phyloP scores from a whole-genome alignment of 345 rosid genomes.

The Melaleuca alternifolia region DNA sequence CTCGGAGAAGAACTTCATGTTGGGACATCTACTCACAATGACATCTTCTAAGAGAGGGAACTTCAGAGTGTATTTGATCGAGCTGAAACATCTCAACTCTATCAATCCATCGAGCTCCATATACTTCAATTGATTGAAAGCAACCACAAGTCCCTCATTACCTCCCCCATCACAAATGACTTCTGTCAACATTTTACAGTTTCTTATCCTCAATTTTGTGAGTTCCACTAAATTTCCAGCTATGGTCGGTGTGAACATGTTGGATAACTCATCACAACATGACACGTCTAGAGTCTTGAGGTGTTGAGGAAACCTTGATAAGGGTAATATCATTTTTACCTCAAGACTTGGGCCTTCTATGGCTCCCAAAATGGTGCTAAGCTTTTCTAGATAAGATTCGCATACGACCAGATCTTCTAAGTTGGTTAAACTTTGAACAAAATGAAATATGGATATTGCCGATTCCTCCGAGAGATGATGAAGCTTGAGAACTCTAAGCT shows the following conservation, averaged over 20 bases:
- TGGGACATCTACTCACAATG: neutral
- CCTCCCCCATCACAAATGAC: neutral
- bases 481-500: neutral
- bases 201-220: neutral
- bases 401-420: neutral
- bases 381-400: neutral
- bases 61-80: neutral
- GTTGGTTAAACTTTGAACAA: neutral
- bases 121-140: neutral
- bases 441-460: neutral
- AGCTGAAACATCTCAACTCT: neutral
- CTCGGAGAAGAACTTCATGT: fast-evolving
- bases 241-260: neutral
- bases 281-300: neutral
- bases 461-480: neutral
- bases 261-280: neutral
- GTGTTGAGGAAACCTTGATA: neutral
- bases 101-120: neutral
- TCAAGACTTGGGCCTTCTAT: neutral
- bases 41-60: neutral
- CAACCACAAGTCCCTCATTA: neutral
- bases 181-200: neutral
- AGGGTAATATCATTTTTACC: neutral
- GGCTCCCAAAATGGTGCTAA: neutral
- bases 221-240: neutral